phyloP scores from a whole-genome alignment of 1,139 yeast genomes.

The Lodderomyces jiufengensis region DNA sequence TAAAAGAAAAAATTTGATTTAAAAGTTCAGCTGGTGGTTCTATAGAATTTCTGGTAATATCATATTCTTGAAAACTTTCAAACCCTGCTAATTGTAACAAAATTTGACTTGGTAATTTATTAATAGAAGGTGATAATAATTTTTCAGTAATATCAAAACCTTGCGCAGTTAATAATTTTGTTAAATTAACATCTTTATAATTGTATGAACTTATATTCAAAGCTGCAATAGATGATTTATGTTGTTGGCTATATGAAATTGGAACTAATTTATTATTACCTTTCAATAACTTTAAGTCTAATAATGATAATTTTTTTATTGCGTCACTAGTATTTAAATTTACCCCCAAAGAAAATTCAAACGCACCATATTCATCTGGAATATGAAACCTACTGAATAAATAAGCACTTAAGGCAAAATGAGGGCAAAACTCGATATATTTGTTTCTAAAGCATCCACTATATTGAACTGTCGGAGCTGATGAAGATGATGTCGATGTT shows the following conservation, averaged over 20 bases:
- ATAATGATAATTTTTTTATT: constrained; percentile 14
- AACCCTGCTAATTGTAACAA: constrained; percentile 27
- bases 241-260: constrained; percentile 28
- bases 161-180: constrained; percentile 20
- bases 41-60: constrained; percentile 18
- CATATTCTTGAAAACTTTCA: constrained; percentile 17
- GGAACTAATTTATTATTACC: constrained; percentile 25
- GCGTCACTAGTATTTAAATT: constrained; percentile 6
- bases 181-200: constrained; percentile 20
- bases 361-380: constrained; percentile 26
- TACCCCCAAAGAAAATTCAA: constrained; percentile 16
- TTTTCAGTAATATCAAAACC: constrained; percentile 12
- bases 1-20: constrained; percentile 30
- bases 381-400: constrained; percentile 30
- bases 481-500: constrained; percentile 1
- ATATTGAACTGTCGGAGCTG: constrained; percentile 11
- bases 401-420: constrained; percentile 27
- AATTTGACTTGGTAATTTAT: constrained; percentile 16
- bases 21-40: constrained; percentile 30
- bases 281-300: constrained; percentile 22
- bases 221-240: constrained; percentile 23
- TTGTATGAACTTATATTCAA: constrained; percentile 21
- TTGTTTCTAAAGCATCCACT: constrained; percentile 27
- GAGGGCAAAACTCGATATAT: constrained; percentile 30
- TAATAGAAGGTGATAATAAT: constrained; percentile 14